phyloP scores from a whole-genome alignment of 768 basidiomycete species.

The Multifurca ochricompacta region DNA sequence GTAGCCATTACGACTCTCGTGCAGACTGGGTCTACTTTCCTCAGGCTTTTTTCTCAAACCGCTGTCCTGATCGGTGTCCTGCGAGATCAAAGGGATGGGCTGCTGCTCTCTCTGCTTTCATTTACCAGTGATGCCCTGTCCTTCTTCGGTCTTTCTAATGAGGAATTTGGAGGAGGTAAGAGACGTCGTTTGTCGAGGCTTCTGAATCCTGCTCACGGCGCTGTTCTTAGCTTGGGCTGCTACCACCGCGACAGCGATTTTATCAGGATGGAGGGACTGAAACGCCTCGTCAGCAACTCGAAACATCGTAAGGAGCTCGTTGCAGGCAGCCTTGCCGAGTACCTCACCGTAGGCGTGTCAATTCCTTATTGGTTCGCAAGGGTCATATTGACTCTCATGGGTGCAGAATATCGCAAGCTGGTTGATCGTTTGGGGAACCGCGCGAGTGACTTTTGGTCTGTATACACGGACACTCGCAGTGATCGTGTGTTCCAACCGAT shows the following conservation, averaged over 20 bases:
- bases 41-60: constrained; percentile 51
- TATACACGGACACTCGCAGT: neutral
- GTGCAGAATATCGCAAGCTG: constrained; percentile 11
- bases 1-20: constrained; percentile 42
- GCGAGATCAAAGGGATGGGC: constrained; percentile 55
- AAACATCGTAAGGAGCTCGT: constrained; percentile 67
- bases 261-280: constrained; percentile 56
- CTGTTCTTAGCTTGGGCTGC: constrained; percentile 56
- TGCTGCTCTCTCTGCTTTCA: constrained; percentile 49
- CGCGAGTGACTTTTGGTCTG: constrained; percentile 14
- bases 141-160: constrained; percentile 24
- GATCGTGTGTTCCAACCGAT: neutral
- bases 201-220: neutral
- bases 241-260: constrained; percentile 58
- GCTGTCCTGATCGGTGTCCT: constrained; percentile 54
- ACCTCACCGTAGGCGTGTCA: constrained; percentile 38
- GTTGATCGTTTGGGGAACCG: constrained; percentile 13
- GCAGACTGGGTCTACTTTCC: constrained; percentile 34
- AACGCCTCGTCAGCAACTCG: constrained; percentile 42
- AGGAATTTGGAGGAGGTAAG: constrained; percentile 4
- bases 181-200: neutral
- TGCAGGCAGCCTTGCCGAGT: constrained; percentile 51
- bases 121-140: constrained; percentile 44
- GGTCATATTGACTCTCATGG: neutral
- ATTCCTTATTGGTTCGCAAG: neutral